These are phyloP conservation scores for Penicillium maclennaniae DNA, from an alignment of 495 filamentous ascomycete genomes.

Conservation along the genomic window DNA sequence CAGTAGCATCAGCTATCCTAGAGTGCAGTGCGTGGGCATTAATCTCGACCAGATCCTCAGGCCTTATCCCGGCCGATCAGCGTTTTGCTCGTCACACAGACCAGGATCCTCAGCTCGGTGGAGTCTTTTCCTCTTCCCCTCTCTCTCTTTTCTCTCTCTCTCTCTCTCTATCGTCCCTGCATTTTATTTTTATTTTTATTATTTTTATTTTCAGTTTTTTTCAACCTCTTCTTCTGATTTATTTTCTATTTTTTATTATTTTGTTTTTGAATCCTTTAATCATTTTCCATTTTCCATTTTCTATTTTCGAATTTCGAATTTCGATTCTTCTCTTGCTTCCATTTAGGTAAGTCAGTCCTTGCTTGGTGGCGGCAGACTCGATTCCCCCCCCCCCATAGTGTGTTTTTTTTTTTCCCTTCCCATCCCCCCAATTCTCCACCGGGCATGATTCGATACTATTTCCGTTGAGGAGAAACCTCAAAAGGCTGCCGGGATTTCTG, in stretches of 20 bases:
- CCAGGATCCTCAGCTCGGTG: constrained; percentile 28
- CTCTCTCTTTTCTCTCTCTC: constrained; percentile 11
- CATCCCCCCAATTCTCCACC: constrained; percentile 6
- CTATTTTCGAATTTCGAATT: neutral
- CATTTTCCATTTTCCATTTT: neutral
- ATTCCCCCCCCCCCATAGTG: constrained; percentile 6
- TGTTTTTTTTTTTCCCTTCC: constrained; percentile 4
- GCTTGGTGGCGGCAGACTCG: constrained; percentile 31
- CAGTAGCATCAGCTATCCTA: too few relatives aligned
- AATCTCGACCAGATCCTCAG: constrained; percentile 17
- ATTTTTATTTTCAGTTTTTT: constrained; percentile 11
- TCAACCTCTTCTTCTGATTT: constrained; percentile 8
- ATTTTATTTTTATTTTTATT: constrained; percentile 1
- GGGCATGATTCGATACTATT: constrained; percentile 15
- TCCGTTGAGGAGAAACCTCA: constrained; percentile 10
- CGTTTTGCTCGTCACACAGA: constrained; percentile 29
- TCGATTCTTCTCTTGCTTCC: constrained; percentile 10
- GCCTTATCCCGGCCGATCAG: constrained; percentile 27
- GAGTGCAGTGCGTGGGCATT: constrained; percentile 15
- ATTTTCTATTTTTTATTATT: neutral
- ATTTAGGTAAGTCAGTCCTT: constrained; percentile 15
- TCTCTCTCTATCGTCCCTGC: constrained; percentile 13
- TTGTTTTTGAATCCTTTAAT: neutral
- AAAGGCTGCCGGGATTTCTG: constrained; percentile 24
- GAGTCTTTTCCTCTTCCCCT: constrained; percentile 13